A percentile compares a stretch with the other conserved stretches of the same genome.
phyloP scores from a whole-genome alignment of 352 stramenopile species.

The Pythium phragmiticola region DNA sequence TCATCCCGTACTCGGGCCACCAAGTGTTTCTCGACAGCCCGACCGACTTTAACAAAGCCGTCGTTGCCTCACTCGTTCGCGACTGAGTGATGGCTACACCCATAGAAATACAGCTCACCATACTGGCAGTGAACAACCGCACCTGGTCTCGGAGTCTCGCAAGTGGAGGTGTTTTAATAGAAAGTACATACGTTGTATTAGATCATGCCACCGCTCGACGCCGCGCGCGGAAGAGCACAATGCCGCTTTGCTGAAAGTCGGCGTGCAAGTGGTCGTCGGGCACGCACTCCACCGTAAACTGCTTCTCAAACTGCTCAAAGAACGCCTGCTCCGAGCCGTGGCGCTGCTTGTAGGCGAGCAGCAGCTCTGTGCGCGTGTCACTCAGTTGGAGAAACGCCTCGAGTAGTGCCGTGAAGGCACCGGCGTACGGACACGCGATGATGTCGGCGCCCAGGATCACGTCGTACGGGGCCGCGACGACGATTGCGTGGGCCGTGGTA shows the following conservation, averaged over 20 bases:
- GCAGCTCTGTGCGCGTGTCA: conserved; percentile 38
- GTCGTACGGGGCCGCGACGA: conserved; percentile 43
- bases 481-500: conserved; percentile 25
- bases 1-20: conserved; percentile 64
- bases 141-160: too few species aligned
- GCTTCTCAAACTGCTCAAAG: conserved; percentile 48
- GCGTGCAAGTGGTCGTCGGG: conserved; percentile 45
- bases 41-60: conserved; percentile 55
- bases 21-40: conserved; percentile 87
- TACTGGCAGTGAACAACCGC: too few species aligned
- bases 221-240: conserved; percentile 58
- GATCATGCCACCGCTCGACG: conserved; percentile 15
- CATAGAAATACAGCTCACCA: conserved; percentile 4
- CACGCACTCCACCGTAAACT: conserved; percentile 51
- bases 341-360: conserved; percentile 80
- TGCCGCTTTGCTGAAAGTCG: conserved; percentile 69
- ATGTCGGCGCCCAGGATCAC: conserved; percentile 82
- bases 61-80: conserved; percentile 42
- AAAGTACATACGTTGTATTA: too few species aligned
- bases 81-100: conserved; percentile 1
- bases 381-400: conserved; percentile 47
- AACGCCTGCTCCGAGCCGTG: conserved; percentile 64
- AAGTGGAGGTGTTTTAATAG: too few species aligned
- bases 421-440: conserved; percentile 78
- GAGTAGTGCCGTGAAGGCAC: conserved; percentile 62